phyloP scores from a whole-genome alignment of 352 stramenopile genomes.

The Blastocystis sp. region DNA sequence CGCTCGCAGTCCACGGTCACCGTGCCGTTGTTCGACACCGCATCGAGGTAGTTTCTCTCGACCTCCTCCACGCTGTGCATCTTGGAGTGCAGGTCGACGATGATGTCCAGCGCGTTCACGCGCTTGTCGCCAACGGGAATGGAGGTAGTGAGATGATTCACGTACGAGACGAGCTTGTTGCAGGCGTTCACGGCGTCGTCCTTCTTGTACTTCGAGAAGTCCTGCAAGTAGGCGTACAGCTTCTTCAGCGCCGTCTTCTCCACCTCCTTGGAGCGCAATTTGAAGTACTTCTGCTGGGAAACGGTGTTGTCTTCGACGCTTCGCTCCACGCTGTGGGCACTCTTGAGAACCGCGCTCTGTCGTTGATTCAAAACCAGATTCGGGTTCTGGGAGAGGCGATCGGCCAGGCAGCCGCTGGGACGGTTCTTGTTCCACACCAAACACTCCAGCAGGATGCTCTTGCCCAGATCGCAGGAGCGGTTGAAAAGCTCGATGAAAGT shows the following conservation, averaged over 20 bases:
- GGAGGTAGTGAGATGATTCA: neutral
- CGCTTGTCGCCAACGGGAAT: neutral
- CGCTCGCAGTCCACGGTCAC: neutral
- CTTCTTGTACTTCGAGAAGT: neutral
- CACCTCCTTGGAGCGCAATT: neutral
- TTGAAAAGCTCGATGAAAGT: constrained; percentile 38
- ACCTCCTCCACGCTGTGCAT: neutral
- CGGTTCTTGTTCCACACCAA: constrained; percentile 64
- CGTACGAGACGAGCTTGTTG: neutral
- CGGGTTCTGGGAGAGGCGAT: constrained; percentile 53
- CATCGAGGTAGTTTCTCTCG: neutral
- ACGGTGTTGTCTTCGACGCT: neutral
- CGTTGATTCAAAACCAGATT: neutral
- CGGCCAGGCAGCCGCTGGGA: constrained; percentile 16
- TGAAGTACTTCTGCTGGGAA: constrained; percentile 26
- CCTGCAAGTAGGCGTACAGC: constrained; percentile 3
- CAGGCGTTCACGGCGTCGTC: neutral
- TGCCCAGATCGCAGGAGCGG: neutral
- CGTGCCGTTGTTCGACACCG: neutral
- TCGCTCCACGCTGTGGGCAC: neutral
- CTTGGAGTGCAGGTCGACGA: neutral
- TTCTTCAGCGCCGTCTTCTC: constrained; percentile 8
- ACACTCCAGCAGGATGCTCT: constrained; percentile 35
- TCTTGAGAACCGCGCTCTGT: neutral
- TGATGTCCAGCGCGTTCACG: neutral